A percentile compares a stretch with the other conserved stretches of the same genome.
phyloP scores from a whole-genome alignment of 176 grass and related monocot genomes.

The Oryza punctata region DNA sequence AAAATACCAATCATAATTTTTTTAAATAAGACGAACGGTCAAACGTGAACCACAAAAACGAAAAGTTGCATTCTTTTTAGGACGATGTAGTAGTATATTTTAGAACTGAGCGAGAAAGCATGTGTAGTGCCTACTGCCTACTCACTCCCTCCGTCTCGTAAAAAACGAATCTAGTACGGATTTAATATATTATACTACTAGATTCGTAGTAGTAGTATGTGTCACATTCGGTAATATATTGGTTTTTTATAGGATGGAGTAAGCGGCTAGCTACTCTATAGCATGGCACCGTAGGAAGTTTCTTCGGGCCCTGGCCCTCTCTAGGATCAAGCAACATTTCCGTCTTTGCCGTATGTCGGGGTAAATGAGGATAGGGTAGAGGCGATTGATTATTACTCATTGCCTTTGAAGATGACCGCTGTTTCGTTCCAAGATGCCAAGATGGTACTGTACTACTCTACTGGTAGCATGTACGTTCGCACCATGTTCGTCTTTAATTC shows the following conservation, averaged over 20 bases:
- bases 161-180: too few species aligned
- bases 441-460: neutral
- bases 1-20: too few species aligned
- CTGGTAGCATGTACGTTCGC: neutral
- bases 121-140: neutral
- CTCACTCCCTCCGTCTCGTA: too few species aligned
- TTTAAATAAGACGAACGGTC: too few species aligned
- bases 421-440: neutral
- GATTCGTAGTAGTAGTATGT: too few species aligned
- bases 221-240: too few species aligned
- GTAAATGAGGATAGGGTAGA: neutral
- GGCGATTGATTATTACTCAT: neutral
- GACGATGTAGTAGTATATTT: too few species aligned
- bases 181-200: too few species aligned
- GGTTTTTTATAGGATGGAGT: too few species aligned
- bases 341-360: neutral
- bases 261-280: neutral
- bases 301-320: neutral
- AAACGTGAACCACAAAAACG: too few species aligned
- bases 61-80: too few species aligned
- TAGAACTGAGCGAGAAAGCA: too few species aligned
- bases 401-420: neutral
- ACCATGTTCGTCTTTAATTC: constrained; percentile 10
- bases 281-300: neutral
- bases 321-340: neutral